Evolutionary conservation across 768 basidiomycete species (phyloP).

Genomic region (Pilatotrama ljubarskyi): DNA sequence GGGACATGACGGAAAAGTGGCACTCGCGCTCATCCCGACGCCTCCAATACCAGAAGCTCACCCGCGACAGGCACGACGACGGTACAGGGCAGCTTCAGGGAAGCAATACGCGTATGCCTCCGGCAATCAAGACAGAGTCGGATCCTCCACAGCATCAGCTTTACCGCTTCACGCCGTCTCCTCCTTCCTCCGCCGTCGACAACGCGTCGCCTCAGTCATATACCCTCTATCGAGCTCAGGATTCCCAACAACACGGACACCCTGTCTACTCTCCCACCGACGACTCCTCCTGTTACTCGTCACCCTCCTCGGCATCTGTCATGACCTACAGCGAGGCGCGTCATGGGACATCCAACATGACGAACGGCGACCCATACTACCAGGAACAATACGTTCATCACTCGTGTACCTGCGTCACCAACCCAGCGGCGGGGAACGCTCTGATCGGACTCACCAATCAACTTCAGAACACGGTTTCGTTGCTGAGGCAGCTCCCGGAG

Average conservation of each 20-base stretch:
- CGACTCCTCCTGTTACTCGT: conserved; percentile 22
- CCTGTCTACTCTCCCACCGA: conserved; percentile 23
- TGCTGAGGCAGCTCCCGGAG: conserved; percentile 62
- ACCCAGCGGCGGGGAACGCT: conserved; percentile 56
- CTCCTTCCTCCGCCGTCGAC: conserved; percentile 35
- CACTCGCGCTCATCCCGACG: conserved; percentile 81
- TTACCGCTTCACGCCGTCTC: conserved; percentile 64
- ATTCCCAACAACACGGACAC: conserved; percentile 13
- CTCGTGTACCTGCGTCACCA: conserved; percentile 64
- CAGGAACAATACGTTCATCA: conserved; percentile 36
- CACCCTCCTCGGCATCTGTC: conserved; percentile 30
- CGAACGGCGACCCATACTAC: conserved; percentile 25
- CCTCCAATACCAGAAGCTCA: conserved; percentile 32
- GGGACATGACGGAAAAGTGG: conserved; percentile 83
- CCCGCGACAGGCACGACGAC: conserved; percentile 27
- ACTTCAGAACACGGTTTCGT: conserved; percentile 54
- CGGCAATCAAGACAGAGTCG: conserved; percentile 51
- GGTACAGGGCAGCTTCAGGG: conserved; percentile 21
- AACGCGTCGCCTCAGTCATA: conserved; percentile 11
- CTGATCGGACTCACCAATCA: conserved; percentile 65
- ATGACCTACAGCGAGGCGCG: conserved; percentile 27
- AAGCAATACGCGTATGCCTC: conserved; percentile 11
- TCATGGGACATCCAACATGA: conserved; percentile 13
- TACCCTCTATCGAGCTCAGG: conserved; percentile 16
- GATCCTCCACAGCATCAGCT: conserved; percentile 48